Conservation (phyloP, 331 rosid species). For the Erythrophleum ivorense region DNA sequence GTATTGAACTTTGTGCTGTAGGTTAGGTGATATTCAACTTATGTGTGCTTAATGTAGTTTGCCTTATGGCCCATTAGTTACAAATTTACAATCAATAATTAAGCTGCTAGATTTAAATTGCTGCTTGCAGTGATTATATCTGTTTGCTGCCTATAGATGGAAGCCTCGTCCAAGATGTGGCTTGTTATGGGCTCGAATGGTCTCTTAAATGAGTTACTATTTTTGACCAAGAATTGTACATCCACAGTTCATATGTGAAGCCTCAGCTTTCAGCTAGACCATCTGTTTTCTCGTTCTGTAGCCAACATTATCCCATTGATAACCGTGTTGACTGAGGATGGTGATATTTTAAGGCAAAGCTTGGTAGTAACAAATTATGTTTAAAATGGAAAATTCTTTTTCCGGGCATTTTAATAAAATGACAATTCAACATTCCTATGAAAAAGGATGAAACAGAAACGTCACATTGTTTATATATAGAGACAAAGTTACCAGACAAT, state of each 20-base stretch:
- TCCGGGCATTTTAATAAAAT: not conserved
- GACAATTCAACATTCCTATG: no score
- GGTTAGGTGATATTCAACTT: constrained; percentile 33
- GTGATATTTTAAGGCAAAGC: no score
- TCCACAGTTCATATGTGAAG: not conserved
- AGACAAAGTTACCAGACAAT: no score
- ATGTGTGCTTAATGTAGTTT: constrained; percentile 25
- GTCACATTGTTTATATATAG: no score
- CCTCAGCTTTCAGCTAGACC: not conserved
- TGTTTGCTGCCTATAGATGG: constrained; percentile 3
- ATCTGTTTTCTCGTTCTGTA: not conserved
- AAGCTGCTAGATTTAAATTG: constrained; percentile 11
- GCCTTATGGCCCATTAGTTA: constrained; percentile 20
- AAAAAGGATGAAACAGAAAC: no score
- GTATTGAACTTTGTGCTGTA: constrained; percentile 28
- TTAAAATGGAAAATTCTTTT: no score
- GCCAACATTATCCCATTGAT: not conserved
- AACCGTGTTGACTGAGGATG: no score
- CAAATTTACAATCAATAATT: not conserved
- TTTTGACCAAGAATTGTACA: not conserved
- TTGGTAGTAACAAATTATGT: no score
- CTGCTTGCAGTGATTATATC: not conserved
- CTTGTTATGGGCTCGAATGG: not conserved
- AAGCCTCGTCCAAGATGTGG: not conserved
- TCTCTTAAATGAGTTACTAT: not conserved